Evolutionary conservation across 2,329 filamentous ascomycete genomes (phyloP).

Genomic region (Diaporthe citriasiana): DNA sequence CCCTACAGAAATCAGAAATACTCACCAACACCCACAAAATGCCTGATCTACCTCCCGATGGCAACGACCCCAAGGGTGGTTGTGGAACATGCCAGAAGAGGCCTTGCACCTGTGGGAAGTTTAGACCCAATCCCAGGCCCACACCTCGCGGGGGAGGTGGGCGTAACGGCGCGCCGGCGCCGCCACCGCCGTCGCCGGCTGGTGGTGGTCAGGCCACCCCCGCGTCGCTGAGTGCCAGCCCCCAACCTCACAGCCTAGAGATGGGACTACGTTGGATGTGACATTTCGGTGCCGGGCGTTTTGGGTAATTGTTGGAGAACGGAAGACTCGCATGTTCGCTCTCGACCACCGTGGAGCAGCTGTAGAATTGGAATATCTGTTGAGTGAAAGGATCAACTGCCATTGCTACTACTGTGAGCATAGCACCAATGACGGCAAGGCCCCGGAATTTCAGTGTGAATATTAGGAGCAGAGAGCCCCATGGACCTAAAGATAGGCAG

Average conservation of each 20-base stretch:
- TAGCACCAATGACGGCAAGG: slow-evolving; percentile 5
- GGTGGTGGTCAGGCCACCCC: background rate
- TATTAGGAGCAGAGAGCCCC: slow-evolving; percentile 21
- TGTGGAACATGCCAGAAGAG: background rate
- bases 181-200: background rate
- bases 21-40: background rate
- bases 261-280: too few species aligned
- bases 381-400: slow-evolving; percentile 25
- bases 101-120: background rate
- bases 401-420: slow-evolving; percentile 3
- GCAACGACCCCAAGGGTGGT: background rate
- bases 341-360: background rate
- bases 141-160: background rate
- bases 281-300: too few species aligned
- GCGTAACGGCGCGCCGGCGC: background rate
- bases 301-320: background rate
- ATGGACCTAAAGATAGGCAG: background rate
- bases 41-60: background rate
- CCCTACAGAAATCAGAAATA: background rate
- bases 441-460: background rate
- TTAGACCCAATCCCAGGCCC: background rate
- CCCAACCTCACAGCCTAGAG: background rate
- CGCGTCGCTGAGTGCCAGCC: background rate
- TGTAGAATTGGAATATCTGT: slow-evolving; percentile 13
- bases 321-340: background rate